These are phyloP conservation scores for Verticillium tricorpus DNA, from an alignment of 2,329 filamentous ascomycete species.

Conservation along the genomic window DNA sequence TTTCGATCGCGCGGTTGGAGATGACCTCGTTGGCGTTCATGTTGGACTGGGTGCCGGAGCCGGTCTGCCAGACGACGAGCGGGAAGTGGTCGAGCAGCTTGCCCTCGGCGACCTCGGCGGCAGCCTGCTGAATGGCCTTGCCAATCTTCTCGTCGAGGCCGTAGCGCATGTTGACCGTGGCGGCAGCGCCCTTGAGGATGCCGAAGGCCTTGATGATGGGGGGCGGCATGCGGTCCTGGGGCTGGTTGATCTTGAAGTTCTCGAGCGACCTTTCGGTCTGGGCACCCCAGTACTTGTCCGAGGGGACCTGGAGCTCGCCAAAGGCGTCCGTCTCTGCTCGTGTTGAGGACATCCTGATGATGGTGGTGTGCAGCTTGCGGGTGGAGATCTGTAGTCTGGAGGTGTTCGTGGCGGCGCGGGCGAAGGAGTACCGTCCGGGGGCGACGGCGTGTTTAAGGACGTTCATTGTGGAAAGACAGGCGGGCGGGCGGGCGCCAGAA, in stretches of 20 bases:
- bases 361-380: slow-evolving; percentile 36
- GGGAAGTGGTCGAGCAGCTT: slow-evolving; percentile 98
- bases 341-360: slow-evolving; percentile 46
- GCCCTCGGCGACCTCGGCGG: slow-evolving; percentile 85
- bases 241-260: slow-evolving; percentile 99
- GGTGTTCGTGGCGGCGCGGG: not conserved
- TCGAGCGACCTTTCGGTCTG: slow-evolving; percentile 93
- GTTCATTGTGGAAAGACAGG: not conserved
- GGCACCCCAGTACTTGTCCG: slow-evolving; percentile 97
- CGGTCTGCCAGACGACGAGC: slow-evolving; percentile 98
- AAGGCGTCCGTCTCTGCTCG: slow-evolving; percentile 96
- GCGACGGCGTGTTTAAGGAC: not conserved
- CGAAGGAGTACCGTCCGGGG: not conserved
- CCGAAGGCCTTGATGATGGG: slow-evolving; percentile 91
- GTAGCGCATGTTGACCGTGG: slow-evolving; percentile 91
- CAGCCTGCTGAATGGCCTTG: slow-evolving; percentile 90
- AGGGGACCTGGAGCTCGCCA: slow-evolving; percentile 87
- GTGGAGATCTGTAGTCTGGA: not conserved
- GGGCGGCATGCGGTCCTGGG: slow-evolving; percentile 95
- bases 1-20: slow-evolving; percentile 98
- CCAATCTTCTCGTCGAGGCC: slow-evolving; percentile 75
- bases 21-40: slow-evolving; percentile 99
- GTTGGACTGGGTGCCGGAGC: slow-evolving; percentile 97
- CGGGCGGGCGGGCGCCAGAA: not conserved
- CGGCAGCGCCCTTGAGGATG: slow-evolving; percentile 94